These are phyloP conservation scores for Stropharia rugosoannulata DNA, from an alignment of 768 basidiomycete genomes.

Conservation along the genomic window DNA sequence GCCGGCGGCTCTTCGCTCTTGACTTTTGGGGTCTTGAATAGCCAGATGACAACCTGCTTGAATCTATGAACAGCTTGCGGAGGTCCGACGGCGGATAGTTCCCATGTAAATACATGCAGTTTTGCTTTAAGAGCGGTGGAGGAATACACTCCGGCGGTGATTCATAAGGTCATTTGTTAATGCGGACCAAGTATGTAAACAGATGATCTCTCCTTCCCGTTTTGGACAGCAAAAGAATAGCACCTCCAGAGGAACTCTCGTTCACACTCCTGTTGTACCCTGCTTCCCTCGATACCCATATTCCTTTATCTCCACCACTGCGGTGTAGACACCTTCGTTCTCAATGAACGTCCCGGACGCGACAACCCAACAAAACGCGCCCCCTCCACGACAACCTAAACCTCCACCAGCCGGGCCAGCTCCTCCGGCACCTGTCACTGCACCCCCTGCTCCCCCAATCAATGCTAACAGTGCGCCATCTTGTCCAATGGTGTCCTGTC, in stretches of 20 bases:
- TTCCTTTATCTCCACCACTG: neutral
- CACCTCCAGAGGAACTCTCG: neutral
- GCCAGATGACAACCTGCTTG: too few relatives aligned
- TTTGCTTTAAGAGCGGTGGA: too few relatives aligned
- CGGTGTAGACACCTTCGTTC: slow-evolving; percentile 8
- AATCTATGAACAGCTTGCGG: too few relatives aligned
- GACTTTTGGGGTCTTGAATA: too few relatives aligned
- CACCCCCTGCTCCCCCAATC: slow-evolving; percentile 55
- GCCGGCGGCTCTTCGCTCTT: too few relatives aligned
- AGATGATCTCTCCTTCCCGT: slow-evolving; percentile 1
- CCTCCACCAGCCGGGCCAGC: slow-evolving; percentile 59
- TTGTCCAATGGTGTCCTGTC: slow-evolving; percentile 27
- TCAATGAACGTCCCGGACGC: slow-evolving; percentile 50
- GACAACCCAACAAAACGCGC: slow-evolving; percentile 29
- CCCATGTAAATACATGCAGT: too few relatives aligned
- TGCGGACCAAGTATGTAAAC: neutral
- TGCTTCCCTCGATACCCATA: neutral
- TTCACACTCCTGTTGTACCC: neutral
- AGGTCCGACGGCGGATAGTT: too few relatives aligned
- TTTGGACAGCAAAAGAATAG: slow-evolving; percentile 5
- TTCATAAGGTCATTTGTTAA: too few relatives aligned
- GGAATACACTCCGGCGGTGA: too few relatives aligned
- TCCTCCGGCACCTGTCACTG: slow-evolving; percentile 58
- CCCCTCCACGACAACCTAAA: slow-evolving; percentile 42
- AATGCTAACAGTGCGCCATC: slow-evolving; percentile 29